A percentile compares a stretch with the other conserved stretches of the same genome.
Evolutionary conservation across 2,329 filamentous ascomycete genomes (phyloP).

Genomic region (Exophiala phaeomuriformis): DNA sequence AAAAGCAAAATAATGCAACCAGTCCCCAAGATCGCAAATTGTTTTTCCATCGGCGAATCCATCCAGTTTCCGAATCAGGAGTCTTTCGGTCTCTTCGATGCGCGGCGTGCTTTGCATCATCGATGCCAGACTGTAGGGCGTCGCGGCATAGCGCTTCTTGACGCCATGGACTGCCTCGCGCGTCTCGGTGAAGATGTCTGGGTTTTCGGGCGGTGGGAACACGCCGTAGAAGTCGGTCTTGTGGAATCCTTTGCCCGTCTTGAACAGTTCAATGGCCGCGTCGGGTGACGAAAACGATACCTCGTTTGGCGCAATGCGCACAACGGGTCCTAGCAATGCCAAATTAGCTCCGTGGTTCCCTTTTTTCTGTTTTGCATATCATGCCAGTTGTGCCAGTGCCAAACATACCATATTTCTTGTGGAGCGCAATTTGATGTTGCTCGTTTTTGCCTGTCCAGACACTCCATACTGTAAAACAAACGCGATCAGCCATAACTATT

Average conservation of each 20-base stretch:
- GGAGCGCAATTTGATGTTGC: constrained; percentile 32
- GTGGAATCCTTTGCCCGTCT: constrained; percentile 47
- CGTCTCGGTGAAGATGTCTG: constrained; percentile 53
- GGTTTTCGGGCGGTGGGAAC: constrained; percentile 51
- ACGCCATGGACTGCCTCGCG: constrained; percentile 49
- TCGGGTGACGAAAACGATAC: constrained; percentile 43
- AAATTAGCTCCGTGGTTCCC: no score
- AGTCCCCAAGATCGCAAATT: constrained; percentile 42
- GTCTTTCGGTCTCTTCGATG: constrained; percentile 36
- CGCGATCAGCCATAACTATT: not conserved
- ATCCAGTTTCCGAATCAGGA: constrained; percentile 40
- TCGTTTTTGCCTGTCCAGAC: constrained; percentile 37
- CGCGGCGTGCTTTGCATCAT: constrained; percentile 28
- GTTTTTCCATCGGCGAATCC: constrained; percentile 33
- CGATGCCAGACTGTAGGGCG: constrained; percentile 29
- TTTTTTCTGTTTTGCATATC: no score
- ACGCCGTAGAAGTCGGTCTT: constrained; percentile 50
- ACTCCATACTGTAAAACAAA: constrained; percentile 29
- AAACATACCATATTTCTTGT: constrained; percentile 36
- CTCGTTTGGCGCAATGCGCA: constrained; percentile 46
- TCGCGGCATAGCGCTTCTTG: constrained; percentile 45
- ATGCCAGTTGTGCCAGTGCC: no score
- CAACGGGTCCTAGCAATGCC: constrained; percentile 35
- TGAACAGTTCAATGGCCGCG: constrained; percentile 41
- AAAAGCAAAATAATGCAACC: constrained; percentile 34